phyloP scores from a whole-genome alignment of 164 flowering plant genomes.

The Berberis vulgaris region DNA sequence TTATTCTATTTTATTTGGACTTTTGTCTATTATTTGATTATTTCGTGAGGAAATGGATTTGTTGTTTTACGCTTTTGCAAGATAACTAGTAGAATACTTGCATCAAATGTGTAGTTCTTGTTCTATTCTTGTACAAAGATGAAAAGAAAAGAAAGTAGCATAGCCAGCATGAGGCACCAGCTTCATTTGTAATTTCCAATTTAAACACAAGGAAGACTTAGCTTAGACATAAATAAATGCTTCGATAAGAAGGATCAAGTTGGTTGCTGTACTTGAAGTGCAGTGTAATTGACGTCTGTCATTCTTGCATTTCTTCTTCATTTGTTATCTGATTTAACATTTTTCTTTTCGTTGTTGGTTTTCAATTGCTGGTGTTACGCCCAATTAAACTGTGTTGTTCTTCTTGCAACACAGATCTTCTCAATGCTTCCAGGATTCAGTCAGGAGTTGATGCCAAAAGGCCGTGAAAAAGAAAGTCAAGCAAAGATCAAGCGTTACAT shows the following conservation, averaged over 20 bases:
- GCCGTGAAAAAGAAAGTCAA: constrained; percentile 93
- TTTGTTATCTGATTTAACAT: neutral
- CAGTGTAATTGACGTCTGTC: neutral
- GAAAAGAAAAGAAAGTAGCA: too few relatives aligned
- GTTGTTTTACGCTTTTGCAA: neutral
- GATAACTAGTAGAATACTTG: too few relatives aligned
- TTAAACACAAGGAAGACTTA: too few relatives aligned
- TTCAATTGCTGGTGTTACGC: neutral
- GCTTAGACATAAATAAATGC: too few relatives aligned
- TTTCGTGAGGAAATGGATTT: neutral
- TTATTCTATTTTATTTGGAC: neutral
- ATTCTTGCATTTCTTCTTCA: neutral
- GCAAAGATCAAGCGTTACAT: constrained; percentile 93
- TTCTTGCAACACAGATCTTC: constrained; percentile 36
- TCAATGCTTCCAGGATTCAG: constrained; percentile 93
- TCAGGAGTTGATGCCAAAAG: constrained; percentile 90
- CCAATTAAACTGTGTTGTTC: neutral
- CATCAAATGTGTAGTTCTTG: too few relatives aligned
- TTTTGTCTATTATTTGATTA: too few relatives aligned
- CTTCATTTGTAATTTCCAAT: too few relatives aligned
- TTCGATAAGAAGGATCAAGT: too few relatives aligned
- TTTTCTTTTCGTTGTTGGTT: neutral
- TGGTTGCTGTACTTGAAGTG: neutral
- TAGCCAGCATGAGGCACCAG: too few relatives aligned
- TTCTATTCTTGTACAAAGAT: too few relatives aligned